phyloP scores from a whole-genome alignment of 225 moss, liverwort and hornwort genomes.

The Takakia lepidozioides region DNA sequence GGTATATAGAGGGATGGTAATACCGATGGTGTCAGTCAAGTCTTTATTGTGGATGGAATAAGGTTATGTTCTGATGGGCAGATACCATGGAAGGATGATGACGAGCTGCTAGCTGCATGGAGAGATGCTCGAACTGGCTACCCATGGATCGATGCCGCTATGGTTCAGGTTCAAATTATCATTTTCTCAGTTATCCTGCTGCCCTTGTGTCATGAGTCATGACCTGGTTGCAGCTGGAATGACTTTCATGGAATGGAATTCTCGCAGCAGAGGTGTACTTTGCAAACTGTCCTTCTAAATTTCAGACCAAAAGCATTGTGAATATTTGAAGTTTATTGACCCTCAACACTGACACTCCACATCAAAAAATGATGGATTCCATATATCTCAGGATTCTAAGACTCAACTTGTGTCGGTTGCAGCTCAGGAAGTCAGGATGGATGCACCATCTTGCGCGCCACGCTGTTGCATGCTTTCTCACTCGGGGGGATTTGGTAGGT shows the following conservation, averaged over 20 bases:
- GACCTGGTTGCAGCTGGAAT: no score
- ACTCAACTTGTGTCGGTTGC: conserved; percentile 15
- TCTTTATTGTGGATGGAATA: no score
- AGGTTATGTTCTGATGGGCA: no score
- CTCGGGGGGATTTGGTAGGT: conserved; percentile 89
- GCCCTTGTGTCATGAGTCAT: no score
- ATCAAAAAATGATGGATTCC: not conserved
- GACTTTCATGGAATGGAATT: no score
- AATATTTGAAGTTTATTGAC: not conserved
- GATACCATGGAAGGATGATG: conserved; percentile 93
- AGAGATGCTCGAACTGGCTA: conserved; percentile 82
- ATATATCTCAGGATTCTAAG: conserved; percentile 2
- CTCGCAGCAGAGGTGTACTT: no score
- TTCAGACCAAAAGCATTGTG: not conserved
- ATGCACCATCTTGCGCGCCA: conserved; percentile 98
- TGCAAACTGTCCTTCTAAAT: no score
- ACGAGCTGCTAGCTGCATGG: conserved; percentile 73
- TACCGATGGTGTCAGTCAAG: no score
- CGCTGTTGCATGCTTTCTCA: conserved; percentile 93
- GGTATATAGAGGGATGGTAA: no score
- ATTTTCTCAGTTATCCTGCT: no score
- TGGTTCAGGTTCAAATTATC: conserved; percentile 70
- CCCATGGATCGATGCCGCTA: conserved; percentile 97
- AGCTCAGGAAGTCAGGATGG: conserved; percentile 98
- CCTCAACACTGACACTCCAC: not conserved